These are phyloP conservation scores for Marsdenia floribunda DNA, from an alignment of 257 asterid genomes.

Conservation along the genomic window DNA sequence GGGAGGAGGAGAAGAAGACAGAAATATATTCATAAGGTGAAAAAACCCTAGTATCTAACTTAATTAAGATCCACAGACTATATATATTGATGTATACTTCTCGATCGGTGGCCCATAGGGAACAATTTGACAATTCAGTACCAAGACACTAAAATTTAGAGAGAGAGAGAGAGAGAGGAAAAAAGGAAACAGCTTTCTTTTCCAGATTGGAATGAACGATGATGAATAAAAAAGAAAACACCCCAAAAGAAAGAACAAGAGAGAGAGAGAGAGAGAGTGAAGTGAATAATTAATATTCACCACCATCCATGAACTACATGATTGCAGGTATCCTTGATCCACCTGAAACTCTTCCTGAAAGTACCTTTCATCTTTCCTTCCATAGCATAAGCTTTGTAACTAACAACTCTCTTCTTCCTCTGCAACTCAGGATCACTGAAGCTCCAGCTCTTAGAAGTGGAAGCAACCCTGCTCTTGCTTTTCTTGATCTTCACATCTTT, in stretches of 20 bases:
- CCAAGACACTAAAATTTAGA: not conserved
- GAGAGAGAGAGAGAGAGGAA: no score
- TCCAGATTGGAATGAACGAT: not conserved
- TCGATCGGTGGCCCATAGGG: not conserved
- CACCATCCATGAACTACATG: constrained; percentile 57
- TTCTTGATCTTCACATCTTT: constrained; percentile 47
- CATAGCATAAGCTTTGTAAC: constrained; percentile 55
- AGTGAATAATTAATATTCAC: constrained; percentile 25
- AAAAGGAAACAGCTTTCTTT: not conserved
- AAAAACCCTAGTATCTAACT: not conserved
- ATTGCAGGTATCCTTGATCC: constrained; percentile 65
- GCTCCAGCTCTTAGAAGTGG: constrained; percentile 41
- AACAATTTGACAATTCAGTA: not conserved
- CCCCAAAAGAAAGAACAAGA: not conserved
- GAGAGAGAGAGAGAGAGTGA: not conserved
- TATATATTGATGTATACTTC: not conserved
- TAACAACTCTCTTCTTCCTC: constrained; percentile 71
- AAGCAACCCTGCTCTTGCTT: constrained; percentile 36
- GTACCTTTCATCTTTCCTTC: constrained; percentile 77
- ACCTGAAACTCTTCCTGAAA: constrained; percentile 59
- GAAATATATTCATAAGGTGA: no score
- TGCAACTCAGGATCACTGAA: constrained; percentile 61
- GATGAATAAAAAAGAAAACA: not conserved
- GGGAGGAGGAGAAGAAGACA: not conserved
- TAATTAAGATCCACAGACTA: not conserved